A percentile compares a stretch with the other conserved stretches of the same genome.
Conservation (phyloP, 768 basidiomycete genomes). For the Hygrophorus russula region DNA sequence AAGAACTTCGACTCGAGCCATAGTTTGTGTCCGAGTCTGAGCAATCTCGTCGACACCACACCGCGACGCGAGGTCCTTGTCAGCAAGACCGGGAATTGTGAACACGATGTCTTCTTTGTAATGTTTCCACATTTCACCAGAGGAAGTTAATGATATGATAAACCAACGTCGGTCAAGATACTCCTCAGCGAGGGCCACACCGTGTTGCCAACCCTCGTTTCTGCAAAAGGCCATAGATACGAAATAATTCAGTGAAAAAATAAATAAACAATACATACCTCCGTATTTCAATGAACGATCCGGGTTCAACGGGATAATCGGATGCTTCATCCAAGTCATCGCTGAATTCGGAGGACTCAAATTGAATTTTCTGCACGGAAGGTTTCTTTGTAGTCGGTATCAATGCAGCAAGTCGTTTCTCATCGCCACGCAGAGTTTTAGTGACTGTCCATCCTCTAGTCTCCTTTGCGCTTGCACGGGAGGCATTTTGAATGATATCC, state of each 20-base stretch:
- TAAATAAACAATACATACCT: slow-evolving; percentile 22
- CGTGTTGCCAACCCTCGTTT: slow-evolving; percentile 20
- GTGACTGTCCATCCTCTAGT: slow-evolving; percentile 25
- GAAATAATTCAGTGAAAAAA: not conserved
- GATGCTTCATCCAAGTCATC: slow-evolving; percentile 11
- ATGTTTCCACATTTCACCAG: slow-evolving; percentile 46
- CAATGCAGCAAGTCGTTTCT: slow-evolving; percentile 22
- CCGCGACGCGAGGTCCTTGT: slow-evolving; percentile 30
- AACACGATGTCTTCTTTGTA: slow-evolving; percentile 46
- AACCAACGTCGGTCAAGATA: slow-evolving; percentile 11
- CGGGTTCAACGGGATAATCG: slow-evolving; percentile 19
- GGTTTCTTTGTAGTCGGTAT: slow-evolving; percentile 7
- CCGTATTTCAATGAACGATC: slow-evolving; percentile 43
- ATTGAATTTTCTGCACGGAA: not conserved
- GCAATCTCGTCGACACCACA: slow-evolving; percentile 30
- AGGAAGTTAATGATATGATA: slow-evolving; percentile 19
- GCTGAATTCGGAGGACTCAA: not conserved
- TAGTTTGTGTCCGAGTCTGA: slow-evolving; percentile 23
- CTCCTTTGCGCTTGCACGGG: slow-evolving; percentile 10
- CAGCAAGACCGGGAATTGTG: slow-evolving; percentile 44
- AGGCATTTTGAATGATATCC: slow-evolving; percentile 23
- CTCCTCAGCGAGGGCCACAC: slow-evolving; percentile 24
- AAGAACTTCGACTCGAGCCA: slow-evolving; percentile 57
- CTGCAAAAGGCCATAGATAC: slow-evolving; percentile 13
- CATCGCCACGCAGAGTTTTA: slow-evolving; percentile 24